phyloP scores from a whole-genome alignment of 306 rosid species.

The Rosa chinensis region DNA sequence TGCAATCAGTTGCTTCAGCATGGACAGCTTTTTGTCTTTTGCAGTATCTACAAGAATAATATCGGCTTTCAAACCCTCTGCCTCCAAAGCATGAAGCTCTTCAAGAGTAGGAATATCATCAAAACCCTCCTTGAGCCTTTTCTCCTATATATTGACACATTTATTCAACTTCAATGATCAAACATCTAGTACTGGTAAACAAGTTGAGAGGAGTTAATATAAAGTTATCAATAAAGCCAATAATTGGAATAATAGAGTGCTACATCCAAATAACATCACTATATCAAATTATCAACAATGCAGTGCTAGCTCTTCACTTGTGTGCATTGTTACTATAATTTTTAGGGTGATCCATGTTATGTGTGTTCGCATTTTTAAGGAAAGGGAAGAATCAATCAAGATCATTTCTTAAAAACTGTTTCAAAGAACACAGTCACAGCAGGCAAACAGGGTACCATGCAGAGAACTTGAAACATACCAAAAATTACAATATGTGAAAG shows the following conservation, averaged over 20 bases:
- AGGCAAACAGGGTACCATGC: not conserved
- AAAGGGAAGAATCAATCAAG: not conserved
- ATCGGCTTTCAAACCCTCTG: slow-evolving; percentile 79
- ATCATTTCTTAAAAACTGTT: not conserved
- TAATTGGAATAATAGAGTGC: not conserved
- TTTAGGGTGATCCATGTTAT: not conserved
- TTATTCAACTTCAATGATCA: slow-evolving; percentile 1
- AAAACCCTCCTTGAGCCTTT: slow-evolving; percentile 79
- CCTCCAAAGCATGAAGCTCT: slow-evolving; percentile 77
- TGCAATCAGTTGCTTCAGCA: slow-evolving; percentile 83
- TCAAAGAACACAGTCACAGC: not conserved
- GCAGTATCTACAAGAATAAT: slow-evolving; percentile 85
- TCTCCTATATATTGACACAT: slow-evolving; percentile 58
- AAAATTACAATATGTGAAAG: not conserved
- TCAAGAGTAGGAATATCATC: slow-evolving; percentile 82
- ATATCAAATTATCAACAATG: not conserved
- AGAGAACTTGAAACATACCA: not conserved
- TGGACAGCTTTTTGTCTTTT: slow-evolving; percentile 88
- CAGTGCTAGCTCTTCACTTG: not conserved
- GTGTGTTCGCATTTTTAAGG: not conserved
- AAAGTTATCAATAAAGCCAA: not conserved
- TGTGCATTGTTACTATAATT: not conserved
- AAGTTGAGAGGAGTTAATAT: not conserved
- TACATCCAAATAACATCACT: not conserved
- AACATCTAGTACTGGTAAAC: slow-evolving; percentile 12